phyloP scores from a whole-genome alignment of 768 basidiomycete genomes.

The Leccinum ochraceum region DNA sequence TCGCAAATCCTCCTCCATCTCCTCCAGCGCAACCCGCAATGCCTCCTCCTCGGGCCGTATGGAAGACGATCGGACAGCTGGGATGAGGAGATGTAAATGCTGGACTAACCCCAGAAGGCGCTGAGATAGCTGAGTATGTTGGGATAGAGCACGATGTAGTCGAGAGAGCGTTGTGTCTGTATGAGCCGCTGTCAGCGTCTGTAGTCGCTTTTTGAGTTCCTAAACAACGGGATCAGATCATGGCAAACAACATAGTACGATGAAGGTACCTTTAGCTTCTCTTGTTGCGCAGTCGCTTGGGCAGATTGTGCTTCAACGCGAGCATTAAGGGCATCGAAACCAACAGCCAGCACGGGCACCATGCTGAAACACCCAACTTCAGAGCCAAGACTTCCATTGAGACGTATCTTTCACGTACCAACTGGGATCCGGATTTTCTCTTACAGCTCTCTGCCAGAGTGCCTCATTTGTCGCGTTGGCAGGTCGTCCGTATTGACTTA shows the following conservation, averaged over 20 bases:
- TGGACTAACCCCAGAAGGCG: constrained; percentile 69
- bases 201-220: constrained; percentile 69
- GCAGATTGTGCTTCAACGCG: constrained; percentile 75
- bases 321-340: constrained; percentile 78
- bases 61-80: constrained; percentile 69
- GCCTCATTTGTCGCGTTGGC: constrained; percentile 68
- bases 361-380: constrained; percentile 44
- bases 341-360: constrained; percentile 77
- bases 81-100: constrained; percentile 78
- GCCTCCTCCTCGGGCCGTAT: constrained; percentile 82
- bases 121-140: constrained; percentile 70
- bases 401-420: constrained; percentile 45
- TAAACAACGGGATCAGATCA: constrained; percentile 26
- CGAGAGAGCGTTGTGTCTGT: constrained; percentile 67
- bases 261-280: constrained; percentile 55
- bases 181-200: constrained; percentile 61
- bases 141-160: constrained; percentile 57
- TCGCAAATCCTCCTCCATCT: constrained; percentile 71
- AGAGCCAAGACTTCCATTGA: not conserved
- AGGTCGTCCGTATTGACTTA: constrained; percentile 69
- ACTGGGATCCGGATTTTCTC: constrained; percentile 80
- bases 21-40: constrained; percentile 68
- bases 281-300: constrained; percentile 66
- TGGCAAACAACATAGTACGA: not conserved
- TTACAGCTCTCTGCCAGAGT: constrained; percentile 75